Base-by-base conservation (phyloP, 2,329 filamentous ascomycete genomes). In the Ophiostoma sp. region DNA sequence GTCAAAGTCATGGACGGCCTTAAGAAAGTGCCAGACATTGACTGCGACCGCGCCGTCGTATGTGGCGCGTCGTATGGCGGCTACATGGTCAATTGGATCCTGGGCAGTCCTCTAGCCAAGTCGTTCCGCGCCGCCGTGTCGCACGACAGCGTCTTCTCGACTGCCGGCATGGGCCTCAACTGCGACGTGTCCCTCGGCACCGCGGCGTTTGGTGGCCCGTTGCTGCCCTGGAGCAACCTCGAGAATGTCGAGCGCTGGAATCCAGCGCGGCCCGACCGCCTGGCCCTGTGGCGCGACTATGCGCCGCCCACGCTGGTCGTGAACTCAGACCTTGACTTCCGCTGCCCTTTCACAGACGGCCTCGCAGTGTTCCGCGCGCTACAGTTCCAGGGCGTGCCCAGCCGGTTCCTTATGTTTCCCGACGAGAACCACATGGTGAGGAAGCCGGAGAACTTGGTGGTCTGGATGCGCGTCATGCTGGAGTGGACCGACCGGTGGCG, bases 401-500 rank as follows among this genome's bases (percentile, higher is more conserved):
- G 87, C 71, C 84, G 87, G 70, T 87, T 92, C 70, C 73, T 93
- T 75, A 88, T 84, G 0, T 93, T 93, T 74, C 85, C 89, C 0
- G 89, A 91, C 75, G 89, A 92, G 77, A 87, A 88, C 66, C 88
- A 91, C 73, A 90, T 84, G 83, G 87, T 91, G 4, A 74, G 88
- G 64, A 87, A 89, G 71, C 84, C 84, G 1, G 89, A 91, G 77
- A 92, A 92, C 74, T 81, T 82, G 27, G 77, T 90, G 64, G 78
- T 89, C 62, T 92, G 89, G 89, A 86, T 92, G 74, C 81, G 81
- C 66, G 84, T 84, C 1, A 87, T 91, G 9, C 77, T 91, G 67
- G 85, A 87, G 70, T 92, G 85, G 84, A 86, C 90, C 72, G 87
- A 87, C 75, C 81, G 81, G 71, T 82, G 71, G 68, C 55, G 60